Conservation (phyloP, 306 rosid genomes). For the Echinosophora koreensis region DNA sequence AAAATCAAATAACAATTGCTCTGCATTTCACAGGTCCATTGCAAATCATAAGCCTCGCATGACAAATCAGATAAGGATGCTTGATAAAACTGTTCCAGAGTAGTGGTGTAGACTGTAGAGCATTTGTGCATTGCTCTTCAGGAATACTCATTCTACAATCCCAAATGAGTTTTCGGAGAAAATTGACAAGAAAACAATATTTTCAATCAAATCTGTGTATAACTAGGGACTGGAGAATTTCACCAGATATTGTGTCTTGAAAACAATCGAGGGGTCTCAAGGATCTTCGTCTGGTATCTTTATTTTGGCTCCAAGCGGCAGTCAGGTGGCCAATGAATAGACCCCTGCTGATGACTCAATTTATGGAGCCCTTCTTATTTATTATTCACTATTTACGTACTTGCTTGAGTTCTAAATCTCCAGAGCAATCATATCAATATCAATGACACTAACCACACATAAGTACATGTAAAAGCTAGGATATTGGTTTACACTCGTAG, state of each 20-base stretch:
- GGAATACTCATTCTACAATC: neutral
- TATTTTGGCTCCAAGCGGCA: neutral
- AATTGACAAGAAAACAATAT: neutral
- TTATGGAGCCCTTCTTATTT: constrained; percentile 52
- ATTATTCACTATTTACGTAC: neutral
- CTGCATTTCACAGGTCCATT: neutral
- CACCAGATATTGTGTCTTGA: constrained; percentile 68
- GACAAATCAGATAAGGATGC: neutral
- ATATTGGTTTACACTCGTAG: no score
- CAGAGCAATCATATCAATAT: neutral
- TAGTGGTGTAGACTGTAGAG: no score
- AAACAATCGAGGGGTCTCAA: constrained; percentile 55
- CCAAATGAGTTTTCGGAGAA: neutral
- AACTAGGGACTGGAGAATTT: constrained; percentile 18
- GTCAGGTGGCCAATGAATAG: neutral
- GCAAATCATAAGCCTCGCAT: neutral
- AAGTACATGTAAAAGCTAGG: neutral
- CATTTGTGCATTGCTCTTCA: neutral
- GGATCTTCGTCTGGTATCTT: constrained; percentile 70
- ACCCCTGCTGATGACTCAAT: neutral
- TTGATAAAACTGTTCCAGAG: neutral
- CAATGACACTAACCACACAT: neutral
- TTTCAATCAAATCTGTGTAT: neutral
- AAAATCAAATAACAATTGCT: neutral
- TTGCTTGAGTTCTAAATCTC: neutral